Base-by-base conservation (phyloP, 140 eudicot genomes). In the Bidens hawaiensis region DNA sequence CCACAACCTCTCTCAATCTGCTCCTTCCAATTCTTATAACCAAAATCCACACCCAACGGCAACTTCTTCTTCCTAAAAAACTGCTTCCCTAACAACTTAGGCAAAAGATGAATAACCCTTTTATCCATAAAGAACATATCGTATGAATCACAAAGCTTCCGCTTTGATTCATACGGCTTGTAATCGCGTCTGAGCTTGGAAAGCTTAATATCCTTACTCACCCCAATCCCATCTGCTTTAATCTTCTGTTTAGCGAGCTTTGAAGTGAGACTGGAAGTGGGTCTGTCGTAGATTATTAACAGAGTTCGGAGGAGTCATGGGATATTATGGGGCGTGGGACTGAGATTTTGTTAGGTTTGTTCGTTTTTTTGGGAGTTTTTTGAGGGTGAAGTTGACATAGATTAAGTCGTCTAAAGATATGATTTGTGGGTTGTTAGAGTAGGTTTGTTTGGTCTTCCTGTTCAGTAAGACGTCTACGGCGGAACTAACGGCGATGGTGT, bases 111-210 rank as follows among this genome's bases (percentile, higher is more conserved):
- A n/a, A n/a, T n/a, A n/a, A n/a, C n/a, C 67, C 81, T 59, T 60
- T 75, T 85, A 45, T 89, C 97, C 38, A 81, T 91, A 40, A 89
- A 76, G 45, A 89, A 89, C 77, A 82, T 6, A 28, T 89, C 97
- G 69, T 75, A 89, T 2, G 76, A 60, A 46, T 80, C 86, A 42
- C 97, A 89, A 1, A 85, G 65, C 84, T 85, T 85, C 27, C 95
- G 41, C 28, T 78, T 85, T 0, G 80, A 71, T 47, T 89, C 95
- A 64, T 63, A 78, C 0, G 91, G 69, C 66, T 80, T 89, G 64
- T 85, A 85, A n/a, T 85, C 74, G 0, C 80, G 71, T 75, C 76
- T 89, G 1, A 89, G 79, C 68, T 89, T 89, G 0, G 84, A 75
- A 0, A 89, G 28, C 60, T 69, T 85, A 1, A 89, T 34, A 3